Conservation (phyloP, 164 flowering plant species). For the Magnolia kwangsiensis region DNA sequence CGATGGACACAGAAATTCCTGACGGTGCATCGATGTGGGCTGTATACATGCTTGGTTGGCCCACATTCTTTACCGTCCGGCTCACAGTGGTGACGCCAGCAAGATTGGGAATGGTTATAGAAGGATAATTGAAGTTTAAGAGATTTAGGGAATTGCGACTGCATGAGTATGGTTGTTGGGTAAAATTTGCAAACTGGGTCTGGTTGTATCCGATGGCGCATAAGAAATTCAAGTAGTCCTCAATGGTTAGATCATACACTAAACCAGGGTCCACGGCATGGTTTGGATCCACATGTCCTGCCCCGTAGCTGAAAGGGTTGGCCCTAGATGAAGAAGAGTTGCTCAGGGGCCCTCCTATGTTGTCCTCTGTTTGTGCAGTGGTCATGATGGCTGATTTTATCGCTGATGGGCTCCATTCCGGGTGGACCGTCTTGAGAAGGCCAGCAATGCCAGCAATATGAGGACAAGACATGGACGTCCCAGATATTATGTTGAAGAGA, state of each 20-base stretch:
- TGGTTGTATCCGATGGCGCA: background rate
- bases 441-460: slow-evolving; percentile 15
- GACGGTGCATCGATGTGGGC: slow-evolving; percentile 31
- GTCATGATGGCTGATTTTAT: slow-evolving; percentile 13
- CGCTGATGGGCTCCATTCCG: slow-evolving; percentile 1
- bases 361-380: background rate
- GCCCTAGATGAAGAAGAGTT: background rate
- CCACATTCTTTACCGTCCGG: slow-evolving; percentile 67
- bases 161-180: slow-evolving; percentile 10
- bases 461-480: slow-evolving; percentile 21
- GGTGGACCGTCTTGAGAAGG: slow-evolving; percentile 9
- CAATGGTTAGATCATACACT: background rate
- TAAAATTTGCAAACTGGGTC: background rate
- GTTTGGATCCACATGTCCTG: slow-evolving; percentile 8
- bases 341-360: background rate
- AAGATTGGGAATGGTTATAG: slow-evolving; percentile 19
- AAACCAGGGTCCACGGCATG: slow-evolving; percentile 10
- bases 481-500: slow-evolving; percentile 11
- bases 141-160: slow-evolving; percentile 5
- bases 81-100: slow-evolving; percentile 8
- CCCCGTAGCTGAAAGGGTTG: slow-evolving; percentile 2
- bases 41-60: slow-evolving; percentile 45
- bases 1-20: slow-evolving; percentile 35
- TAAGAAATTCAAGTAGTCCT: slow-evolving; percentile 5
- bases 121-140: slow-evolving; percentile 28